Base-by-base conservation (phyloP, 2,329 filamentous ascomycete genomes). In the Dactylellina haptotyla region DNA sequence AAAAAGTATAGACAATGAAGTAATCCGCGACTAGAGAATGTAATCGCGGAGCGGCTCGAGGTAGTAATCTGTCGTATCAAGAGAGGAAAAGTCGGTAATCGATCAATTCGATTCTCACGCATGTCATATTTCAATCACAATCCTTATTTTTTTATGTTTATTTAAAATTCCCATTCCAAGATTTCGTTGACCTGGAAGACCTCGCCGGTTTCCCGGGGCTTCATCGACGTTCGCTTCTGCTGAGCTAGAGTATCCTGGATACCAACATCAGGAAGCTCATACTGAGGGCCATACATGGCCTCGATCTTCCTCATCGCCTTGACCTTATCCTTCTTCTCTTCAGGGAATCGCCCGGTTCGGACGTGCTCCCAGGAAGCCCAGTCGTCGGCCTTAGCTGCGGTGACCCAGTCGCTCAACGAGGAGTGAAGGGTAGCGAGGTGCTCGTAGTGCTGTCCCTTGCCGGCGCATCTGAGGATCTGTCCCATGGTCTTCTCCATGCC, bases 401-500 rank as follows among this genome's bases (percentile, higher is more conserved):
- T 89, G 16, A 97, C 90, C 93, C 94, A 99, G 4, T 91, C 93
- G 62, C 90, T 88, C 75, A 98, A 84, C 1, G 89, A 92, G 77
- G 94, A 92, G 80, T 99, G 95, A 2, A 99, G 91, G 25, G 64
- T 72, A 4, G 67, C 67, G 20, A 65, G 59, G 9, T 72, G 67
- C 26, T 64, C 67, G 50, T 72, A 72, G 10, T 65, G 51, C 6
- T 59, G 20, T 9, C 67, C 67, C 45, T 72, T 72, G 3, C 67
- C 67, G 53, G 90, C 88, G 1, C 91, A 90, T 3, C 95, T 88
- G 75, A 98, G 83, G 67, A 89, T 94, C 20, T 87, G 87, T 14
- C 93, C 93, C 85, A 98, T 91, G 77, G 90, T 88, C 77, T 93
- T 93, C 81, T 99, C 95, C 84, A 93, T 96, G 5, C 95, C 94